Evolutionary conservation across 257 asterid genomes (phyloP).

Genomic region (Gardenia jasminoides): DNA sequence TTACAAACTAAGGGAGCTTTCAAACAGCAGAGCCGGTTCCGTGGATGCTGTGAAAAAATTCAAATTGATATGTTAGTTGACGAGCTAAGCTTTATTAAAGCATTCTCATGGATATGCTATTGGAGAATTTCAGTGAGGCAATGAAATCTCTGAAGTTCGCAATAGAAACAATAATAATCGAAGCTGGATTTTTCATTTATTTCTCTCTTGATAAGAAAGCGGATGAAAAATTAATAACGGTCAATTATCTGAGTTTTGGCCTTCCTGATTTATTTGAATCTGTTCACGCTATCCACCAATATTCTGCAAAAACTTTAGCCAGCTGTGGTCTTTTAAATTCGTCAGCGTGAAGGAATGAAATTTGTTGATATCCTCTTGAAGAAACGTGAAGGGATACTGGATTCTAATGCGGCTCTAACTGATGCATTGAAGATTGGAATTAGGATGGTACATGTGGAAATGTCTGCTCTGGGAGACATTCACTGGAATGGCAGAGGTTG

Average conservation of each 20-base stretch:
- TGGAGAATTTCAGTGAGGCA: too few relatives aligned
- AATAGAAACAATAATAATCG: too few relatives aligned
- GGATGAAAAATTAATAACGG: too few relatives aligned
- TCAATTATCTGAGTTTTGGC: background rate
- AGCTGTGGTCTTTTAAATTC: background rate
- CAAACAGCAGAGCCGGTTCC: background rate
- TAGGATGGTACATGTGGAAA: slow-evolving; percentile 5
- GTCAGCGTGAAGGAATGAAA: background rate
- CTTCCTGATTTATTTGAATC: background rate
- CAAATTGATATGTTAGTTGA: too few relatives aligned
- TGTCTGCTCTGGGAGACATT: background rate
- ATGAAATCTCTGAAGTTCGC: too few relatives aligned
- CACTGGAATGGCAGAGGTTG: background rate
- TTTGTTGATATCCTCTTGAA: slow-evolving; percentile 11
- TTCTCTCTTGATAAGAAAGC: background rate
- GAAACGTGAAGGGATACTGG: background rate
- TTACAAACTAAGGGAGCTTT: background rate
- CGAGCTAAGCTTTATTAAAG: too few relatives aligned
- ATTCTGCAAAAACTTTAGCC: background rate
- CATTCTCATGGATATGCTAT: too few relatives aligned
- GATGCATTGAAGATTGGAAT: background rate
- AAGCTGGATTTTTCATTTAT: too few relatives aligned
- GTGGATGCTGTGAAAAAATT: too few relatives aligned
- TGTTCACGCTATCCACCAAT: background rate
- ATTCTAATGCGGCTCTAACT: background rate